Conservation (phyloP, 2,329 filamentous ascomycete species). For the Pseudocercospora musae region DNA sequence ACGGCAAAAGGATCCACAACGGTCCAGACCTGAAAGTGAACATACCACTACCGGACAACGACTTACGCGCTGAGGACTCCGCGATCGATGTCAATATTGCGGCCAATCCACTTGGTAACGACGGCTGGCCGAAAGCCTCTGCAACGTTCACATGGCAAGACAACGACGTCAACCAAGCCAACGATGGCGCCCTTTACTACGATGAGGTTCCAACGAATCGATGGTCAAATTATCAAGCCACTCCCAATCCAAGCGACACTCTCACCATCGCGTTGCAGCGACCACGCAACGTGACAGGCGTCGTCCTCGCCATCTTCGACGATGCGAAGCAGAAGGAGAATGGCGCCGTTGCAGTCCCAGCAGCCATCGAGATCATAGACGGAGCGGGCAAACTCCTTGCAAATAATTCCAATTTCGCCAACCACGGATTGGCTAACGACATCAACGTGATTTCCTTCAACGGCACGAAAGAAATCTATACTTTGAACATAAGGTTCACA, state of each 20-base stretch:
- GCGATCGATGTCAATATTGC: slow-evolving; percentile 23
- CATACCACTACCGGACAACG: slow-evolving; percentile 22
- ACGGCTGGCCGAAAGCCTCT: slow-evolving; percentile 15
- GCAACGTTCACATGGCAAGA: slow-evolving; percentile 31
- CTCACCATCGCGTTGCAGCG: slow-evolving; percentile 21
- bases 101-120: slow-evolving; percentile 26
- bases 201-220: slow-evolving; percentile 39
- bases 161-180: slow-evolving; percentile 33
- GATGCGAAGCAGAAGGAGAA: slow-evolving; percentile 32
- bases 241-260: slow-evolving; percentile 16
- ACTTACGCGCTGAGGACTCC: slow-evolving; percentile 23
- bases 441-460: background rate
- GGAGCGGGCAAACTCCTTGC: background rate
- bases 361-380: slow-evolving; percentile 17
- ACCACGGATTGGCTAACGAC: background rate
- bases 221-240: slow-evolving; percentile 29
- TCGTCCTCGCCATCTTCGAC: slow-evolving; percentile 34
- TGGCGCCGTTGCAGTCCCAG: slow-evolving; percentile 32
- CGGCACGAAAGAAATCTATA: background rate
- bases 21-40: slow-evolving; percentile 10
- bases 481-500: background rate
- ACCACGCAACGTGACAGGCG: slow-evolving; percentile 17
- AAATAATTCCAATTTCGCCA: background rate
- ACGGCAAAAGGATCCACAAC: slow-evolving; percentile 36
- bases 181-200: slow-evolving; percentile 45